Evolutionary conservation across 1,284 basidiomycete species (phyloP), one percentile per base, ranked within the genome.

Genomic region (Ganoderma boninense): DNA sequence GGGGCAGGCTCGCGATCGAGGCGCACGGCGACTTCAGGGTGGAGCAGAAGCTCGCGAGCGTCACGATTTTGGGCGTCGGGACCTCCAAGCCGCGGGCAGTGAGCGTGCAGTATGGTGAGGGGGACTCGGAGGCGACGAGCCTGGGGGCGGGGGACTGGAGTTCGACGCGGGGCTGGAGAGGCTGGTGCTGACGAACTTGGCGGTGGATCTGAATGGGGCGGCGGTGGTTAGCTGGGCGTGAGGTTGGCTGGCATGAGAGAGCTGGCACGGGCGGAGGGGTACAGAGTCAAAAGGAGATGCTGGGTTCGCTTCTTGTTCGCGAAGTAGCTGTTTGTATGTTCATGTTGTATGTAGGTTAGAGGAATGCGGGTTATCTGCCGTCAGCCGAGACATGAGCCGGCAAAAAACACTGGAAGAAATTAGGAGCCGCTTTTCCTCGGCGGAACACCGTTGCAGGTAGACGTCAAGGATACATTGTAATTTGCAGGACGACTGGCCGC

Each of bases 41-140:
- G 8, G 64, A 32, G 7, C 80, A 81, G 69, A 79, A 71, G 63
- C 71, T 85, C 59, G 74, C 76, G 16, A 75, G 71, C 18, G 70
- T 84, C 11, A 82, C 83, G 4, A 73, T 84, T 13, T 76, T 84
- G 6, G 83, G 83, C 5, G 77, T 80, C 2, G 81, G 64, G 64
- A 69, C 2, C 87, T 54, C 49, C 5, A 59, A 69, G 66, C 76
- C 77, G 13, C 57, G 66, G 56, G 6, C 11, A 6, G 68, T 70
- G 38, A 43, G 40, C 23, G 18, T 38, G 40, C n/a, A n/a, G n/a
- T n/a, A n/a, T n/a, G n/a, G n/a, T n/a, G 23, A 52, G 49, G 7
- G n/a, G 23, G 49, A 10, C 49, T 11, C 10, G 2, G 13, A 29
- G 54, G 18, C 26, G 18, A n/a, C n/a, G n/a, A n/a, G n/a, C n/a